These are phyloP conservation scores for Nectriaceae sp. DNA, from an alignment of 2,329 filamentous ascomycete species.

Conservation along the genomic window DNA sequence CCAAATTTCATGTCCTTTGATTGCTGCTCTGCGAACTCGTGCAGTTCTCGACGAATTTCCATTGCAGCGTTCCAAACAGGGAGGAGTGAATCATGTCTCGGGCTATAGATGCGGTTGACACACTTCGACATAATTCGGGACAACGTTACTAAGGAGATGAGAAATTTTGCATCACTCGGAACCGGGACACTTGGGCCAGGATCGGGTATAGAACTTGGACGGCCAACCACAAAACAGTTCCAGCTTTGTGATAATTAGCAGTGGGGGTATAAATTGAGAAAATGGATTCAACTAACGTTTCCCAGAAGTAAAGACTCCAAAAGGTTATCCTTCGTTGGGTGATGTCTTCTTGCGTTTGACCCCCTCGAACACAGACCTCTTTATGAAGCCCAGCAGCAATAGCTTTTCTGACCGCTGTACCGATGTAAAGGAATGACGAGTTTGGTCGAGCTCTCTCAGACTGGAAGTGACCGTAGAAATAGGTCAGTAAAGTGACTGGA, in stretches of 20 bases:
- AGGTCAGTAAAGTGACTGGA: conserved; percentile 12
- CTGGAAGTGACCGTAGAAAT: conserved; percentile 41
- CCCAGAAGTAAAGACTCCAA: conserved; percentile 42
- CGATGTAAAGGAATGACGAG: conserved; percentile 42
- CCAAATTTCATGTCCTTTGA: conserved; percentile 33
- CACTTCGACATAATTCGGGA: conserved; percentile 43
- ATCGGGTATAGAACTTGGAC: conserved; percentile 41
- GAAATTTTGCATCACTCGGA: conserved; percentile 38
- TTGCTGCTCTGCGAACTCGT: conserved; percentile 31
- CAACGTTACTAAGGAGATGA: conserved; percentile 37
- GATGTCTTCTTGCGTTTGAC: conserved; percentile 34
- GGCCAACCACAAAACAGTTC: conserved; percentile 44
- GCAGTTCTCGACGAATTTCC: conserved; percentile 32
- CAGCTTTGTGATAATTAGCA: conserved; percentile 32
- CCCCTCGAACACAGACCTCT: conserved; percentile 33
- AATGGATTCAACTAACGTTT: conserved; percentile 39
- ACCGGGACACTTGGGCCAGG: conserved; percentile 38
- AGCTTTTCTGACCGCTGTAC: conserved; percentile 43
- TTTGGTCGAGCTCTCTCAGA: conserved; percentile 46
- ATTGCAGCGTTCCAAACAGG: conserved; percentile 35
- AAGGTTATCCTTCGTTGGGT: conserved; percentile 38
- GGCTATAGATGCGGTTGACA: conserved; percentile 41
- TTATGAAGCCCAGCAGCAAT: conserved; percentile 46
- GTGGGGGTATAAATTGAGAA: not conserved
- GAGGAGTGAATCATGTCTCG: conserved; percentile 38